Evolutionary conservation across 768 basidiomycete species (phyloP), one percentile per base, ranked within the genome.

Genomic region (Boletus speciosus): DNA sequence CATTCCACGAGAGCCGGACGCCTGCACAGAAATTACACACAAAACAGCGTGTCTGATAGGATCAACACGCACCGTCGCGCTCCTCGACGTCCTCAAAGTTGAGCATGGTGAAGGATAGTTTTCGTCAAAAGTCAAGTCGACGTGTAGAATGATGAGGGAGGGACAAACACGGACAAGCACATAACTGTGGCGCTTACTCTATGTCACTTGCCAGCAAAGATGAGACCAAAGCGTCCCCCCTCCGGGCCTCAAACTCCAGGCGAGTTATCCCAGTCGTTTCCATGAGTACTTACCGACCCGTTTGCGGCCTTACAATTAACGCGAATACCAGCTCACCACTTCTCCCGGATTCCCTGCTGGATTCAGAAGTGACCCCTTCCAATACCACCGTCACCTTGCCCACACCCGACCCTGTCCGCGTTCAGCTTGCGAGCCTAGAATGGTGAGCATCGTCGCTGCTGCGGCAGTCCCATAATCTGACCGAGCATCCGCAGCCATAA

Each of bases 51-150:
- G 11, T 38, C 34, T 3, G 12, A 32, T 29, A 39, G 42, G 19
- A 47, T 12, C 0, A 19, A 41, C 5, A 71, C 84, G 58, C 56
- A 92, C 93, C 95, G 72, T 98, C 95, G 63, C 92, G 83, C 71
- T 98, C 95, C 76, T 98, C 95, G 56, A 96, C 92, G 71, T 97
- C 95, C 73, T 98, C 95, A 66, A 96, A 95, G 72, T 90, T 90
- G 66, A 87, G 71, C 86, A 88, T 88, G 38, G 44, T 71, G 49
- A 51, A 54, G 21, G 49, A 53, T 45, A 61, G 60, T 64, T 66
- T 58, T 52, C 60, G 72, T 68, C 27, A 57, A 61, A 61, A 59
- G 58, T 59, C 55, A 54, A 4, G 74, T 59, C 59, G 58, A 69
- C 67, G 66, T 68, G 67, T 65, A 52, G 44, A 15, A n/a, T 46